Evolutionary conservation across 2,329 filamentous ascomycete species (phyloP), one percentile per base, ranked within the genome.

Genomic region (Hypoxylon sp.): DNA sequence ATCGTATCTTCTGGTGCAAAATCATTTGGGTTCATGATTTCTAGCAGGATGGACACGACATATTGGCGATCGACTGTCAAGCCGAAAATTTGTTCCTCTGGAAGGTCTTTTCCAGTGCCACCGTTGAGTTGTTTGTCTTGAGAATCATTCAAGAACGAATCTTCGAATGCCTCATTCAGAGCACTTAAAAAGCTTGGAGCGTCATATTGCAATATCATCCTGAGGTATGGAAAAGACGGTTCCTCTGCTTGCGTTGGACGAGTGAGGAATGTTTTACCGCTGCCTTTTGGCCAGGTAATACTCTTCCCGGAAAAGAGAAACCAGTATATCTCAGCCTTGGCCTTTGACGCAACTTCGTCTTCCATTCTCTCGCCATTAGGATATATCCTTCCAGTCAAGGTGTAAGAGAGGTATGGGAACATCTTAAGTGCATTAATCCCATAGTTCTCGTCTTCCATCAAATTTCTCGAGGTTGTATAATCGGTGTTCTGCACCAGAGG

Each of bases 131-230:
- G 82, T 70, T 86, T 86, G 52, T 93, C 90, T 2, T 89, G 85
- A 6, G 89, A 87, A 69, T 94, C 92, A 74, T 99, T 99, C 60
- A 99, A 82, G 73, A 97, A 99, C 0, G 90, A 86, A 75, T 99
- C 95, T 78, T 99, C 96, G 73, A 99, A 99, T 0, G 95, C 96
- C 79, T 99, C 97, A 73, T 99, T 99, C 43, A 99, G 82, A 74
- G 95, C 93, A 78, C 94, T 98, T 81, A 99, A 87, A 73, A 98
- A 97, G 78, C 93, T 98, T 1, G 94, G 89, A 0, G 94, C 90
- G 78, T 98, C 94, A 72, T 97, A 97, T 68, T 92, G 90, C 49
- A 99, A 86, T 51, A 99, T 90, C 72, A 93, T 87, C 45, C 91
- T 89, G 14, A 99, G 85, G 75, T 97, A 95, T 0, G 93, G 92